Evolutionary conservation across 345 rosid genomes (phyloP), one percentile per base, ranked within the genome.

Genomic region (Geranium brycei): DNA sequence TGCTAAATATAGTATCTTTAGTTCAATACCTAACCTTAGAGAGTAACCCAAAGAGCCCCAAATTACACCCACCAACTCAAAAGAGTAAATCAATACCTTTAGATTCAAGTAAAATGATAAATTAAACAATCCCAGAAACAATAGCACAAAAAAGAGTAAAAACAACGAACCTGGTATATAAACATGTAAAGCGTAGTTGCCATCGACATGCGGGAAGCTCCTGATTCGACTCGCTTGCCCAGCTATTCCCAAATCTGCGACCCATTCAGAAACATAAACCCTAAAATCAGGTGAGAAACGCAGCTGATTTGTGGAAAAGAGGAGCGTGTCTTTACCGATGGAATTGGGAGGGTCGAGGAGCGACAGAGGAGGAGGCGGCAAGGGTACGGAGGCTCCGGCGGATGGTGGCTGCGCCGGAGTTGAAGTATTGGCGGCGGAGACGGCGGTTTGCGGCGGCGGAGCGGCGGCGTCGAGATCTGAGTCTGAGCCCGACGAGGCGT

Each of bases 171-270:
- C 96, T 70, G 96, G 97, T 38, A 93, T 85, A 75, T 90, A 93
- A 10, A 88, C 88, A 72, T 93, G 97, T 68, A 93, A 67, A 14
- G 95, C 91, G 66, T 78, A 93, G 67, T 90, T 90, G 67, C 99
- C 99, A 68, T 86, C 73, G 55, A 93, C 80, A 35, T 93, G 97
- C 51, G 95, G 91, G 62, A 93, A 90, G 78, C 84, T 90, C 64
- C 99, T 79, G 64, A 86, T 73, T 68, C 99, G 80, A 73, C 73
- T 59, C 19, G 78, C 71, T 80, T 74, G 77, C 60, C 67, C 74
- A 38, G 65, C 31, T 60, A 76, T 72, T 17, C 19, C 62, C 77
- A n/a, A 66, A 72, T 84, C 88, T 17, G 67, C 28, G 28, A 0
- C 13, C 63, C 19, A 38, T 67, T 51, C 79, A 79, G 64, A 51